phyloP scores from a whole-genome alignment of 2,329 filamentous ascomycete species.

The Orbilia blumenaviensis region DNA sequence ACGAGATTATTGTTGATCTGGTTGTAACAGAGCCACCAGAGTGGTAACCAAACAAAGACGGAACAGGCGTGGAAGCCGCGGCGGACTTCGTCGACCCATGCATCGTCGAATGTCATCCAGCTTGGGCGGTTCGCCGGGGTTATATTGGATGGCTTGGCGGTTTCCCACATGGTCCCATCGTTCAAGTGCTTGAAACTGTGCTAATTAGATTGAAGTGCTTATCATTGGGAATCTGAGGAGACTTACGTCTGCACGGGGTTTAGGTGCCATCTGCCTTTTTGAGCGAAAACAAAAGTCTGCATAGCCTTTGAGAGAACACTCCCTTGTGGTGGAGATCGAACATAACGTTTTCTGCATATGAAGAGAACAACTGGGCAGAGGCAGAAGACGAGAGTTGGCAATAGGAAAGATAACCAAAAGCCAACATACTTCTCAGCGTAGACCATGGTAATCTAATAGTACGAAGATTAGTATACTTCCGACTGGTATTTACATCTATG shows the following conservation, averaged over 20 bases:
- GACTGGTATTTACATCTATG: background rate
- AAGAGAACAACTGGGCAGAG: conserved; percentile 71
- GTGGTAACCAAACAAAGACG: conserved; percentile 70
- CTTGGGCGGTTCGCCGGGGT: conserved; percentile 67
- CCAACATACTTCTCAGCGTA: conserved; percentile 80
- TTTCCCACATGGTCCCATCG: conserved; percentile 71
- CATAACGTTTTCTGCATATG: conserved; percentile 71
- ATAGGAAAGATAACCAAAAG: conserved; percentile 76
- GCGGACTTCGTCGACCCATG: conserved; percentile 80
- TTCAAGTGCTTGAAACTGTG: conserved; percentile 65
- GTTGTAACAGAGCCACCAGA: conserved; percentile 69
- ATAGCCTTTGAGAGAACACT: conserved; percentile 76
- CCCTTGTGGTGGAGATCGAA: conserved; percentile 72
- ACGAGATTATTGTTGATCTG: conserved; percentile 70
- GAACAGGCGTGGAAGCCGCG: conserved; percentile 74
- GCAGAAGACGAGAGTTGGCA: conserved; percentile 74
- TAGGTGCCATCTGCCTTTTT: conserved; percentile 71
- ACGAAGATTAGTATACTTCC: background rate
- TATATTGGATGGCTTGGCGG: conserved; percentile 73
- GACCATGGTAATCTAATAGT: conserved; percentile 70
- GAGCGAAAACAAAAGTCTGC: conserved; percentile 69
- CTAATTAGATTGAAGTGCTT: background rate
- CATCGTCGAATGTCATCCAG: conserved; percentile 86
- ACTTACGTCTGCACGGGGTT: conserved; percentile 69
- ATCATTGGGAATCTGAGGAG: background rate